Conservation (phyloP, 2,329 filamentous ascomycete species). For the Ramichloridium luteum region DNA sequence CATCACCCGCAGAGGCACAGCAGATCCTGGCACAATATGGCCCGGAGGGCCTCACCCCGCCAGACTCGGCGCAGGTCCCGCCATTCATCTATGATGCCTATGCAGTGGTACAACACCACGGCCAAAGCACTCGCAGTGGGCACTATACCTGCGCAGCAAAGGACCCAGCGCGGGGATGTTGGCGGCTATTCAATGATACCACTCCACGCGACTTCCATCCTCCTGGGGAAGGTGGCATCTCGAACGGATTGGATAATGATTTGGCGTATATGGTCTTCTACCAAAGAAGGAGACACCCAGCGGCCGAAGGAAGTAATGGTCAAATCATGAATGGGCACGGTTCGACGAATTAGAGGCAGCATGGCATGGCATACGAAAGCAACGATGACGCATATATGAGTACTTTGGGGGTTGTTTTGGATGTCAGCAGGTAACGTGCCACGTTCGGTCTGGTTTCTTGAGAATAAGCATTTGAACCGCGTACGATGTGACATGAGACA, state of each 20-base stretch:
- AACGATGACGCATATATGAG: too few species aligned
- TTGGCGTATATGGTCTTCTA: constrained; percentile 57
- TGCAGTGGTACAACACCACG: constrained; percentile 67
- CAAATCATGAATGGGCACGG: too few species aligned
- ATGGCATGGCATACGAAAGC: too few species aligned
- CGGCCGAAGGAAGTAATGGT: too few species aligned
- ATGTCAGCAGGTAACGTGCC: too few species aligned
- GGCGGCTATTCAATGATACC: constrained; percentile 51
- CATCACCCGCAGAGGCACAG: constrained; percentile 23
- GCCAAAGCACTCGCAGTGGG: constrained; percentile 54
- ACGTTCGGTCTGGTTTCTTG: too few species aligned
- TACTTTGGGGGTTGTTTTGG: too few species aligned
- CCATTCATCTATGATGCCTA: constrained; percentile 76
- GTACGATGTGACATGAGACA: too few species aligned
- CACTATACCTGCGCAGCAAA: constrained; percentile 63
- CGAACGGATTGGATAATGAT: constrained; percentile 42
- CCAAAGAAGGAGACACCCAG: constrained; percentile 17
- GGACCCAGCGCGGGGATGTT: constrained; percentile 40
- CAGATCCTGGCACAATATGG: constrained; percentile 23
- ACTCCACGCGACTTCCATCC: constrained; percentile 46
- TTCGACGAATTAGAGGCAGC: too few species aligned
- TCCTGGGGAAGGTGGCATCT: constrained; percentile 28
- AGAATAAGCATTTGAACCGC: too few species aligned
- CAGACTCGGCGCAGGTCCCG: constrained; percentile 32
- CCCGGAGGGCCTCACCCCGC: constrained; percentile 6